Evolutionary conservation across 352 stramenopile species (phyloP).

Genomic region (Elongisporangium prolatum): DNA sequence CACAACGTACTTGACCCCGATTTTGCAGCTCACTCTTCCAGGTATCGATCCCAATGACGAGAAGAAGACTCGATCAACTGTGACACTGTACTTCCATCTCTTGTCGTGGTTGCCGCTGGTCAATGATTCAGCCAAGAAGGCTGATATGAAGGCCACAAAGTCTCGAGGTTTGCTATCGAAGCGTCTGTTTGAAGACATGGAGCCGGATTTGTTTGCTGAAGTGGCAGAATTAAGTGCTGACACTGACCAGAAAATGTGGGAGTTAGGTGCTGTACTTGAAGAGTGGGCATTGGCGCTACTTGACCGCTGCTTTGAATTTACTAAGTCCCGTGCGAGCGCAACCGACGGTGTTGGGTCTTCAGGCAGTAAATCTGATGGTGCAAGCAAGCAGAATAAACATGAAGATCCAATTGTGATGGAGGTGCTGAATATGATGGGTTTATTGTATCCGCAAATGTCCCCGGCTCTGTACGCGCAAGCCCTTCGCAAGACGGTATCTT

Average conservation of each 20-base stretch:
- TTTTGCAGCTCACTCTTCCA: slow-evolving; percentile 57
- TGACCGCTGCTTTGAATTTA: slow-evolving; percentile 62
- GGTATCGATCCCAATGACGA: slow-evolving; percentile 79
- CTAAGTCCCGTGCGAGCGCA: slow-evolving; percentile 43
- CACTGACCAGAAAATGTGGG: slow-evolving; percentile 50
- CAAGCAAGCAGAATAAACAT: slow-evolving; percentile 14
- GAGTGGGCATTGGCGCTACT: slow-evolving; percentile 61
- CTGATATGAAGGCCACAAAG: slow-evolving; percentile 29
- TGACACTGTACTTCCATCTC: slow-evolving; percentile 63
- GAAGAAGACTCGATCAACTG: slow-evolving; percentile 61
- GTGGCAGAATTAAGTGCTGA: slow-evolving; percentile 23
- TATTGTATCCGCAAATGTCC: slow-evolving; percentile 63
- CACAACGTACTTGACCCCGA: slow-evolving; percentile 43
- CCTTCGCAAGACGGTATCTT: slow-evolving; percentile 45
- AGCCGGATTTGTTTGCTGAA: slow-evolving; percentile 33
- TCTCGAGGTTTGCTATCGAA: slow-evolving; percentile 24
- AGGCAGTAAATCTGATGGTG: slow-evolving; percentile 11
- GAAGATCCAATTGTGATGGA: slow-evolving; percentile 54
- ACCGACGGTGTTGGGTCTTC: slow-evolving; percentile 14
- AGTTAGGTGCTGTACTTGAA: slow-evolving; percentile 50
- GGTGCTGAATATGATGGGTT: slow-evolving; percentile 51
- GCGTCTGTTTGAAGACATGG: slow-evolving; percentile 37
- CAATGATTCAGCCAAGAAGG: slow-evolving; percentile 50
- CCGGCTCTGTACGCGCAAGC: slow-evolving; percentile 49
- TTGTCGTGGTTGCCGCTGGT: slow-evolving; percentile 67